These are phyloP conservation scores for Geranium brycei DNA, from an alignment of 345 rosid species.

Conservation along the genomic window DNA sequence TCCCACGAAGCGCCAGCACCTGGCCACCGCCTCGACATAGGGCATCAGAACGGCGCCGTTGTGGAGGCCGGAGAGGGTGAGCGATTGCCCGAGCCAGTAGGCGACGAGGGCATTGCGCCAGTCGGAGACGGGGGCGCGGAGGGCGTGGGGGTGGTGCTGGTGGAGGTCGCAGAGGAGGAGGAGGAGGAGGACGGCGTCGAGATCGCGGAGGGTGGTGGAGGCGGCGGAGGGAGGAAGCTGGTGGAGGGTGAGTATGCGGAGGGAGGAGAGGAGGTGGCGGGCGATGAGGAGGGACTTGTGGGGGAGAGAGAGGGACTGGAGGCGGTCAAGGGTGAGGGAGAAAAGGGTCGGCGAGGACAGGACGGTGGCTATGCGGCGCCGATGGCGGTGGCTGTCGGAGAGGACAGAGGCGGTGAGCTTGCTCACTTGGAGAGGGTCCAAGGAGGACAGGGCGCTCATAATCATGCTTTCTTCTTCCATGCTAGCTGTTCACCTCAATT, in stretches of 20 bases:
- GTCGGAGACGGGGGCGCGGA: constrained; percentile 26
- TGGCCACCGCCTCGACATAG: constrained; percentile 42
- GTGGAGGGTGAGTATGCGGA: constrained; percentile 42
- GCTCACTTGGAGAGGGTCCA: constrained; percentile 32
- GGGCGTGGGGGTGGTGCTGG: constrained; percentile 42
- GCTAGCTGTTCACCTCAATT: background rate
- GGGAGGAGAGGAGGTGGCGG: constrained; percentile 67
- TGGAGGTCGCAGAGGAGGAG: constrained; percentile 71
- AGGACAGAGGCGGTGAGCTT: constrained; percentile 42
- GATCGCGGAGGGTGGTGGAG: constrained; percentile 46
- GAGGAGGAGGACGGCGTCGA: constrained; percentile 65
- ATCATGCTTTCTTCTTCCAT: constrained; percentile 43
- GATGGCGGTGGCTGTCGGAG: constrained; percentile 36
- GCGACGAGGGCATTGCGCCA: constrained; percentile 44
- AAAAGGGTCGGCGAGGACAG: constrained; percentile 68
- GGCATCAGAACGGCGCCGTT: constrained; percentile 53
- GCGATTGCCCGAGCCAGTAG: constrained; percentile 18
- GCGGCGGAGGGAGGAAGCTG: constrained; percentile 20
- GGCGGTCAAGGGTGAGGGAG: constrained; percentile 67
- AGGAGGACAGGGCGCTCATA: constrained; percentile 55
- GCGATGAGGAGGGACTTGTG: constrained; percentile 65
- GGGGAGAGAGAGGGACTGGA: constrained; percentile 56
- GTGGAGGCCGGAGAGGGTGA: constrained; percentile 26
- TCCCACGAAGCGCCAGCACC: constrained; percentile 50
- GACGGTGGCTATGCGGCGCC: constrained; percentile 47